phyloP scores from a whole-genome alignment of 139 green algal genomes.

The Haematococcus lacustris region DNA sequence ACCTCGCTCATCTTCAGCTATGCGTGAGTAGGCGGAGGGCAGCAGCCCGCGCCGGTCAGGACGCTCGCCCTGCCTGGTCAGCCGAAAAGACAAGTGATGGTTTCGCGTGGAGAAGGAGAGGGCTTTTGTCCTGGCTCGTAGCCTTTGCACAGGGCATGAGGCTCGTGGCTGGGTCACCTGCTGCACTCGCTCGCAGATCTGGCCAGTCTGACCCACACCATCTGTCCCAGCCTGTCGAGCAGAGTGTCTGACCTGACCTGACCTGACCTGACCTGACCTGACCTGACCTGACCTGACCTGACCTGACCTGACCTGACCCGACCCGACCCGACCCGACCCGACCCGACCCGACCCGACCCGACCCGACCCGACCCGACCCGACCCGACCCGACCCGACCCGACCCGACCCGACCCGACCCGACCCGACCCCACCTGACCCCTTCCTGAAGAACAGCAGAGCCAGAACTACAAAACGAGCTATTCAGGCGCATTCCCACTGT shows the following conservation, averaged over 20 bases:
- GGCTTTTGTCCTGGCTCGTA: neutral
- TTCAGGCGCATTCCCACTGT: neutral
- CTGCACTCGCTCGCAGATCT: neutral
- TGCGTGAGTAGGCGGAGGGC: constrained; percentile 13
- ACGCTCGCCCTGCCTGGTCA: neutral
- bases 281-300: too few relatives aligned
- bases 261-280: too few relatives aligned
- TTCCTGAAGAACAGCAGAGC: neutral
- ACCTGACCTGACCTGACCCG: too few relatives aligned
- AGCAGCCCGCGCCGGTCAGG: neutral
- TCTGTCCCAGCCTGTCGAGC: too few relatives aligned
- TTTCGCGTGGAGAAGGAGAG: neutral
- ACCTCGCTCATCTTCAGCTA: constrained; percentile 42
- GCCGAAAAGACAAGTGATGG: neutral
- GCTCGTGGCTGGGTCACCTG: too few relatives aligned
- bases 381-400: too few relatives aligned
- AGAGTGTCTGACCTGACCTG: too few relatives aligned
- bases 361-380: too few relatives aligned
- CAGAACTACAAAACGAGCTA: neutral
- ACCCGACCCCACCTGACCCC: neutral
- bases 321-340: too few relatives aligned
- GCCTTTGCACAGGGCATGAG: neutral
- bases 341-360: too few relatives aligned
- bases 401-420: too few relatives aligned
- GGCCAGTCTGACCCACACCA: too few relatives aligned